Conservation (phyloP, 2,329 filamentous ascomycete genomes). For the Paecilomyces niveus region DNA sequence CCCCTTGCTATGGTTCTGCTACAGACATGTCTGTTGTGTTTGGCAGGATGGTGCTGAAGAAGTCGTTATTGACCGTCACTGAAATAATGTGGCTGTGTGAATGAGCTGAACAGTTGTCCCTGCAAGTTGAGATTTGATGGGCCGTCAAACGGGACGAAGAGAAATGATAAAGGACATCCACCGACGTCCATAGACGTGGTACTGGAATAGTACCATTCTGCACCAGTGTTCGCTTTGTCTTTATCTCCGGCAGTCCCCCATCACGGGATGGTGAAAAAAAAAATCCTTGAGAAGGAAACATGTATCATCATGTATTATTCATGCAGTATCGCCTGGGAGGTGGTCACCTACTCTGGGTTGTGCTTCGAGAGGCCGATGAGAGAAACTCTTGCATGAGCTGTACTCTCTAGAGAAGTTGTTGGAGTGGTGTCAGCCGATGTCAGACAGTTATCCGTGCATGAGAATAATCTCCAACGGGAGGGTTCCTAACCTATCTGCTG, state of each 20-base stretch:
- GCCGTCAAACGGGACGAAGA: neutral
- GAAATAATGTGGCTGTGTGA: neutral
- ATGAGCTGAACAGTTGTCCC: neutral
- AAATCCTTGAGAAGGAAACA: neutral
- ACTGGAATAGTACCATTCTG: neutral
- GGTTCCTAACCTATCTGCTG: neutral
- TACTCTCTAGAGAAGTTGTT: neutral
- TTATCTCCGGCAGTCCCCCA: neutral
- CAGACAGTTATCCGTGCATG: neutral
- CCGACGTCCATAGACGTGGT: neutral
- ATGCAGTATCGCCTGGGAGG: neutral
- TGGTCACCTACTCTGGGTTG: neutral
- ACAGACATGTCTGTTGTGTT: neutral
- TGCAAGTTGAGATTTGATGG: neutral
- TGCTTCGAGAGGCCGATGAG: neutral
- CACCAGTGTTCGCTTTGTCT: neutral
- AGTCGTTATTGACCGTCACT: neutral
- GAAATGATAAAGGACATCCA: neutral
- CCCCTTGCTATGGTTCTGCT: neutral
- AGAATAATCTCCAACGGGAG: neutral
- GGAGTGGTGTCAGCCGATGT: neutral
- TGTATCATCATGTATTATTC: neutral
- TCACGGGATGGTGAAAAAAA: neutral
- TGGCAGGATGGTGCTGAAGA: neutral
- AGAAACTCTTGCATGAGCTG: neutral